Evolutionary conservation across 2,329 filamentous ascomycete species (phyloP), one percentile per base, ranked within the genome.

Genomic region (Aspergillus persii): DNA sequence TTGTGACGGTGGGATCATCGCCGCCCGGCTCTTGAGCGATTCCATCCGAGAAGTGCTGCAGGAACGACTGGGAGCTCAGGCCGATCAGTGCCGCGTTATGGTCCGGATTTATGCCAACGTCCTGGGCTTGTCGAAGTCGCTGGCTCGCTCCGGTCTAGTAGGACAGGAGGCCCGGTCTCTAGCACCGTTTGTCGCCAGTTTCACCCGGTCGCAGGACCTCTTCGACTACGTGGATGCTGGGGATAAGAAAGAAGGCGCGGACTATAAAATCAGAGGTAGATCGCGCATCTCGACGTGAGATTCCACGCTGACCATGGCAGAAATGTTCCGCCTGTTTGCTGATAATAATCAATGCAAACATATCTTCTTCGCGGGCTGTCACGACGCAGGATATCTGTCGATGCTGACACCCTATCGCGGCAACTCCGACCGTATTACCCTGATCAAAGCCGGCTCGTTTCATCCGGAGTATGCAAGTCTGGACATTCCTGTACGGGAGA

Each of bases 191-290:
- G 76, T 80, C 2, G 80, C 84, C 6, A 81, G 79, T 53, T 87
- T 88, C 67, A 86, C 82, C 50, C 76, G 83, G 12, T 81, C 83
- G 0, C 82, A 84, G 51, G 82, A 82, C 33, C 73, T 86, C 0
- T 85, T 84, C 60, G 85, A 88, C 63, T 87, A 85, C 65, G 76
- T 87, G 12, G 86, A 88, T 67, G 84, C 84, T 9, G 83, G 85
- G 8, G 82, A 85, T 61, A 79, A 84, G 39, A 86, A 87, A 66
- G 83, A 86, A 64, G 83, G 82, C 31, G 82, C 83, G 30, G 83
- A 84, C 64, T 83, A 82, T 67, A 89, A 89, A 69, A 79, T 89
- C 56, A 79, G 84, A 67, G 84, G 79, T 80, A 69, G 18, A 23
- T 23, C 18, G 18, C 18, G 47, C 60, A 41, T 4, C 2, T 53